Evolutionary conservation across 352 stramenopile species (phyloP).

Genomic region (Plasmopara viticola): DNA sequence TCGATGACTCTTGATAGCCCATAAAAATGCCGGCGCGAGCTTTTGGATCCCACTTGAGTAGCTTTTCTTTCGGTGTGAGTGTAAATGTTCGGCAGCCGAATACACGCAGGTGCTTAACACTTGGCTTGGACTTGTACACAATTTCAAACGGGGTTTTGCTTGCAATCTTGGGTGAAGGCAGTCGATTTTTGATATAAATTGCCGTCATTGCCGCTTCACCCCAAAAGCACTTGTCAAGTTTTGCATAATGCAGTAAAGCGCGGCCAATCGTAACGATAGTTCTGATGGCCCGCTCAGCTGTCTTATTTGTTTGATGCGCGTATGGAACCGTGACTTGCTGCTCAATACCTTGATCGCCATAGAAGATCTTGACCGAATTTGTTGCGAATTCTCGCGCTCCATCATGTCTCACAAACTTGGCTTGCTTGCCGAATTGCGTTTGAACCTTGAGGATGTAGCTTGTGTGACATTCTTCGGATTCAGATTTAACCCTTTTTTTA

Average conservation of each 20-base stretch:
- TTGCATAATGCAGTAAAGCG: no score
- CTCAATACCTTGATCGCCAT: conserved; percentile 13
- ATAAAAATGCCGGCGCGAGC: background rate
- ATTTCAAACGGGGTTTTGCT: conserved; percentile 1
- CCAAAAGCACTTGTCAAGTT: no score
- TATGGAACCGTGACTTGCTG: conserved; percentile 10
- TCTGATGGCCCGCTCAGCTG: conserved; percentile 2
- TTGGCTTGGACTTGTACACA: conserved; percentile 8
- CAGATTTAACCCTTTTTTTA: background rate
- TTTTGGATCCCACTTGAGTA: conserved; percentile 7
- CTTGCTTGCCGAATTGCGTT: no score
- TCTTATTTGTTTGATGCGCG: conserved; percentile 9
- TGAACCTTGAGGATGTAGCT: no score
- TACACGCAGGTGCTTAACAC: conserved; percentile 9
- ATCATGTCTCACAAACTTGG: no score
- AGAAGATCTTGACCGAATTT: background rate
- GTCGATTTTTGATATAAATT: no score
- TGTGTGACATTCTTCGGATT: background rate
- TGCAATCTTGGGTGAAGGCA: no score
- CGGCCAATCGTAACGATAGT: no score
- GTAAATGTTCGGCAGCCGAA: background rate
- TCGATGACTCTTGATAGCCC: conserved; percentile 4
- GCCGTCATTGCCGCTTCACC: no score
- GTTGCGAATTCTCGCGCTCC: no score
- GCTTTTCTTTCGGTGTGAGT: conserved; percentile 3